A percentile compares a stretch with the other conserved stretches of the same genome.
phyloP scores from a whole-genome alignment of 2,329 filamentous ascomycete genomes.

The Colletotrichum godetiae region DNA sequence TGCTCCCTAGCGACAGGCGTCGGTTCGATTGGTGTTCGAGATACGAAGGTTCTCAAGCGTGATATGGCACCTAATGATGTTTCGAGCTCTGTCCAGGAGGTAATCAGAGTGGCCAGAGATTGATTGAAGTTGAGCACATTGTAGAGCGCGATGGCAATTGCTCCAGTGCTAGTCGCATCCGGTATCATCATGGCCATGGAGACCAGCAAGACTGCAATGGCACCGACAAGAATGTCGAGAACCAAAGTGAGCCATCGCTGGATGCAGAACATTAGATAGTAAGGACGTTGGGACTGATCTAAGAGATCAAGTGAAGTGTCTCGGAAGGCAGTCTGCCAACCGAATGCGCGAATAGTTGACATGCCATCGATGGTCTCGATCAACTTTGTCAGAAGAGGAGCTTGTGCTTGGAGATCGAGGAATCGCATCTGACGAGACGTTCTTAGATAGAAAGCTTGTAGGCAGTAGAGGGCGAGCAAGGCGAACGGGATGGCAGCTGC shows the following conservation, averaged over 20 bases:
- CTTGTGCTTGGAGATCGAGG: conserved; percentile 65
- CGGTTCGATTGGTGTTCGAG: conserved; percentile 32
- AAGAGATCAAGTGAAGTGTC: conserved; percentile 13
- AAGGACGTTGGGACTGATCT: conserved; percentile 43
- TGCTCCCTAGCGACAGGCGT: conserved; percentile 5
- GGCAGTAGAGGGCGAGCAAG: conserved; percentile 37
- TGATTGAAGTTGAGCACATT: conserved; percentile 45
- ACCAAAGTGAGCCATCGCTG: conserved; percentile 62
- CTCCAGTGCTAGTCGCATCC: conserved; percentile 25
- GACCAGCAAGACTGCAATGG: conserved; percentile 38
- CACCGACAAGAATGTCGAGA: conserved; percentile 51
- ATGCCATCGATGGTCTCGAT: conserved; percentile 50
- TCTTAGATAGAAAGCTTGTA: conserved; percentile 51
- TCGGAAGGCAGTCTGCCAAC: conserved; percentile 36
- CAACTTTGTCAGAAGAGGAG: conserved; percentile 56
- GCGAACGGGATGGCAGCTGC: conserved; percentile 57
- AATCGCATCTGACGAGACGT: conserved; percentile 68
- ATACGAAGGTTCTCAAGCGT: conserved; percentile 36
- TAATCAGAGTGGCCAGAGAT: conserved; percentile 38
- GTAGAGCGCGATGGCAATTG: conserved; percentile 44
- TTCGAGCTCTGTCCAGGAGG: conserved; percentile 39
- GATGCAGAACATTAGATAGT: conserved; percentile 57
- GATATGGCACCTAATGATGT: conserved; percentile 40
- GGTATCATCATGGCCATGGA: conserved; percentile 16
- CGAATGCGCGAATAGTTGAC: conserved; percentile 43